Evolutionary conservation across 805 yeast species (phyloP), one percentile per base, ranked within the genome.

Genomic region (baker's yeast (Saccharomyces cerevisiae)): DNA sequence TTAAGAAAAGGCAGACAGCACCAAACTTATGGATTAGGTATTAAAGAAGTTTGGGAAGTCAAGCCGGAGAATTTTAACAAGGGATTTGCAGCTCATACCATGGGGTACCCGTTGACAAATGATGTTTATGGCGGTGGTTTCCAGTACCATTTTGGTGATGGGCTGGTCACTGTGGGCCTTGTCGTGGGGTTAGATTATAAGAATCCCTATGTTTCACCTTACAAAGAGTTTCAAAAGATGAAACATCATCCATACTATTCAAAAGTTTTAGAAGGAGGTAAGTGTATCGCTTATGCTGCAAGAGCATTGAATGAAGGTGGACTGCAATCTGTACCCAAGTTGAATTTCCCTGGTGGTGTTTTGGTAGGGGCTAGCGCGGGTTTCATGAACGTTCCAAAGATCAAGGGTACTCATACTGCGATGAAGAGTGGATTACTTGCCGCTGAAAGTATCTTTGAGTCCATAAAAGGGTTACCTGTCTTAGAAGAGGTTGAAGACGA

Each of bases 301-400:
- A 80, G 99, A 62, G 97, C 98, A 0, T 79, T 94, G 61, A 94
- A 92, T 70, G 99, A 94, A 73, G 99, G 99, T 58, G 99, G 99
- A 0, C 79, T 77, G 61, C 99, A 94, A 74, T 84, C 96, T 41
- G 87, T 94, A 51, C 99, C 99, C 26, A 81, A 84, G 66, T 76
- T 94, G 53, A 76, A 84, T 60, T 94, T 94, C 79, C 98, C 98
- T 1, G 99, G 99, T 51, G 99, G 99, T 52, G 85, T 90, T 8
- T 73, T 94, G 29, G 92, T 94, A 43, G 99, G 99, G 31, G 94
- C 96, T 54, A 76, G 95, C 54, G 99, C 99, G 3, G 99, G 99
- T 1, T 92, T 94, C 70, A 80, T 94, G 82, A 94, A 94, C 68
- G 98, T 94, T 47, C 97, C 99, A 52, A 94, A 92, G 70, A 88